Evolutionary conservation across 1,284 basidiomycete species (phyloP).

Genomic region (Ganoderma multipileum): DNA sequence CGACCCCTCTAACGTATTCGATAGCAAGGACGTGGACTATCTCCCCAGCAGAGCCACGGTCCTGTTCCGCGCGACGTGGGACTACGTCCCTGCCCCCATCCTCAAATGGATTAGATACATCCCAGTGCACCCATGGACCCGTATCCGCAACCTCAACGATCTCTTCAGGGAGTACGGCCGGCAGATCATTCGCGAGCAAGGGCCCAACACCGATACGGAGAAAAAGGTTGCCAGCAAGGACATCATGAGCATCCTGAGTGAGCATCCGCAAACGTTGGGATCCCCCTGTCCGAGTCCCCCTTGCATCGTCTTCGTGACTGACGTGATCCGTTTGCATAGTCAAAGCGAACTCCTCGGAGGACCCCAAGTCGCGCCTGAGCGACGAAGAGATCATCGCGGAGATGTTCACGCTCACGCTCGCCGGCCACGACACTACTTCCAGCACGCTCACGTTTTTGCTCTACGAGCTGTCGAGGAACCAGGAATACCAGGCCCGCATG

Average conservation of each 20-base stretch:
- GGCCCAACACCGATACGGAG: slow-evolving; percentile 11
- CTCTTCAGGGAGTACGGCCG: slow-evolving; percentile 32
- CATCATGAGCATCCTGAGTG: slow-evolving; percentile 50
- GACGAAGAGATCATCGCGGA: slow-evolving; percentile 57
- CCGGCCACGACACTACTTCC: slow-evolving; percentile 38
- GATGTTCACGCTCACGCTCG: slow-evolving; percentile 49
- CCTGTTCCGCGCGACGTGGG: slow-evolving; percentile 37
- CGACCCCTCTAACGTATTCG: background rate
- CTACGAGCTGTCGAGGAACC: slow-evolving; percentile 39
- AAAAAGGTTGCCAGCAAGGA: slow-evolving; percentile 37
- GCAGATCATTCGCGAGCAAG: slow-evolving; percentile 31
- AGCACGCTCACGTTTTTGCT: slow-evolving; percentile 37
- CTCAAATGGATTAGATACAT: slow-evolving; percentile 36
- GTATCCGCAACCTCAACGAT: slow-evolving; percentile 33
- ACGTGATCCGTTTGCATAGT: slow-evolving; percentile 42
- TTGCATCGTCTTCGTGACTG: background rate
- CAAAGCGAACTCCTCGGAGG: slow-evolving; percentile 56
- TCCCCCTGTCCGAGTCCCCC: too few species aligned
- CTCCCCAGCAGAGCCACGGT: slow-evolving; percentile 29
- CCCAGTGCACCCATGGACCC: slow-evolving; percentile 35
- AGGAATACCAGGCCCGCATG: slow-evolving; percentile 36
- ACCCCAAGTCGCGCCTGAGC: slow-evolving; percentile 49
- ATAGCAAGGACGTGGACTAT: slow-evolving; percentile 26
- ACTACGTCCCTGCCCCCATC: slow-evolving; percentile 32
- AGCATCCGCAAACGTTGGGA: slow-evolving; percentile 12